Evolutionary conservation across 352 stramenopile genomes (phyloP), one percentile per base, ranked within the genome.

Genomic region (Globisporangium megalacanthum): DNA sequence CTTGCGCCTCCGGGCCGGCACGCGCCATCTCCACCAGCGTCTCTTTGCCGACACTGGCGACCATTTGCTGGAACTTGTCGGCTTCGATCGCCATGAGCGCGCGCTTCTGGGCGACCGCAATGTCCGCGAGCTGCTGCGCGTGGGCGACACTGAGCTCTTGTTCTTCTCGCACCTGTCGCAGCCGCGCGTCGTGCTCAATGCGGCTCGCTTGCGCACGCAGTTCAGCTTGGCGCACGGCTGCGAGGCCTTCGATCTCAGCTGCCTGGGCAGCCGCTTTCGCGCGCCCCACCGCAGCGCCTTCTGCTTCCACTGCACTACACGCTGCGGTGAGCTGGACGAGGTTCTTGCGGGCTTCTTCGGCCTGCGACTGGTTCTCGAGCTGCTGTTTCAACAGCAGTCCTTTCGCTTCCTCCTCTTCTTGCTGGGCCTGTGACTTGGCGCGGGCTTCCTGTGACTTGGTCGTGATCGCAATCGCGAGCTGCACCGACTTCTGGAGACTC

Each of bases 401-500:
- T 46, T 92, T 92, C 22, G 82, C 76, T 44, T 88, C 82, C 47
- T 92, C 82, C 8, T 92, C 82, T 49, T 92, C 82, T 59, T 88
- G 89, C 79, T 88, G 85, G 3, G 82, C 82, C 25, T 86, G 74
- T 29, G 79, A 83, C 58, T 90, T 90, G 58, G 82, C 82, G 5
- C 79, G 78, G 10, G 82, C 82, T 53, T 92, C 82, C 49, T 92
- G 82, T 1, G 79, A 90, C 52, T 92, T 88, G 47, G 82, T 92
- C 36, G 82, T 92, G 71, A 92, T 92, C 56, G 90, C 79, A 47
- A 92, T 92, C 25, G 82, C 82, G n/a, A 92, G 56, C 39, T 92
- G 82, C 46, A 92, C 82, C 1, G 78, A 89, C 60, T 89, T 90
- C 60, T 92, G 82, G 36, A 92, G 61, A 64, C 78, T 89, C 54